Conservation (phyloP, 768 basidiomycete species). For the Ramaria sp. region DNA sequence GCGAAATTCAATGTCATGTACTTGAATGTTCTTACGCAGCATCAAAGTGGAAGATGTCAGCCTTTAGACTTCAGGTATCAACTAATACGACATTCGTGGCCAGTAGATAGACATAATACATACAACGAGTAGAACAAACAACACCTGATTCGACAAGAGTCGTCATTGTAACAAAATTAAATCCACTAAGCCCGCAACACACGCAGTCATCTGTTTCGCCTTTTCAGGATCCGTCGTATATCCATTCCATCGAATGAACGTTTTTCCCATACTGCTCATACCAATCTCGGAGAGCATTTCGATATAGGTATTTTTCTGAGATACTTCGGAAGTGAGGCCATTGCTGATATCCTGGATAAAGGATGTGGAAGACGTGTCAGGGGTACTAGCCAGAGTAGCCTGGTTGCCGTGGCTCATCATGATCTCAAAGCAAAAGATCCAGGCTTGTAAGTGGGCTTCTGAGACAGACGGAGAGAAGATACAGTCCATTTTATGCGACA, state of each 20-base stretch:
- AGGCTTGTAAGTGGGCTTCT: not conserved
- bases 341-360: not conserved
- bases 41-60: no score
- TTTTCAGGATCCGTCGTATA: not conserved
- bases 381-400: not conserved
- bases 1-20: no score
- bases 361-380: constrained; percentile 1
- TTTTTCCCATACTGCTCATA: not conserved
- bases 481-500: constrained; percentile 1
- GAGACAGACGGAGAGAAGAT: not conserved
- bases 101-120: no score
- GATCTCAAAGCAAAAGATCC: not conserved
- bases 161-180: no score
- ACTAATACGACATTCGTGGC: no score
- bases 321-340: not conserved
- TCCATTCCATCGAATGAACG: not conserved
- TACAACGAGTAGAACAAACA: no score
- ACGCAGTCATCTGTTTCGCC: not conserved
- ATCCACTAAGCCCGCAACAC: no score
- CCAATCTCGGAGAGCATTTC: not conserved
- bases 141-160: no score
- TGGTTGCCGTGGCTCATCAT: not conserved
- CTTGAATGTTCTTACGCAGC: no score
- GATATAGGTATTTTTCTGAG: not conserved
- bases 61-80: no score